Conservation (phyloP, 257 asterid genomes). For the Salvia miltiorrhiza region DNA sequence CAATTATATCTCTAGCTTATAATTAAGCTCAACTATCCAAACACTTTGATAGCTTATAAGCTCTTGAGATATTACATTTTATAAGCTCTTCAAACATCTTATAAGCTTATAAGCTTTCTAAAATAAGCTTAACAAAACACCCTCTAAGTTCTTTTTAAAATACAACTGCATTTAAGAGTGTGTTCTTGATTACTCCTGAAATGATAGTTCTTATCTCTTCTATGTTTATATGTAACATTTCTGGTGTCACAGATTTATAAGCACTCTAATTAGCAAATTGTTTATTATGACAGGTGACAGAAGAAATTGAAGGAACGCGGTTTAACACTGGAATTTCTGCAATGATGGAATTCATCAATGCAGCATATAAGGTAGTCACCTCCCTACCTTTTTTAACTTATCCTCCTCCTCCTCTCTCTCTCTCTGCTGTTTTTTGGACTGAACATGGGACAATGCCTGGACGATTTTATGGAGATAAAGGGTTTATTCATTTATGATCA, state of each 20-base stretch:
- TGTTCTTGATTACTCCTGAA: neutral
- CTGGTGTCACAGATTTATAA: neutral
- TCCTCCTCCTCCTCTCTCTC: neutral
- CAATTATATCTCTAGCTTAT: no score
- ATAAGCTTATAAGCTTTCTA: no score
- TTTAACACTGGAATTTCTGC: conserved; percentile 99
- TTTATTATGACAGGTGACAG: conserved; percentile 56
- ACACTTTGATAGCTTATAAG: no score
- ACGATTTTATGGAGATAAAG: neutral
- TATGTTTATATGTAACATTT: neutral
- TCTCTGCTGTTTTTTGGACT: neutral
- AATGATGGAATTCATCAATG: conserved; percentile 97
- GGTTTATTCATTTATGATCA: neutral
- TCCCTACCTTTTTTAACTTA: neutral
- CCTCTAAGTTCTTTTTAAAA: no score
- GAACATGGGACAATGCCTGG: neutral
- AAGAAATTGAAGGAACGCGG: conserved; percentile 91
- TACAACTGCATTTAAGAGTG: neutral
- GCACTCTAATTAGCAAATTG: neutral
- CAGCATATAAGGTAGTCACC: conserved; percentile 72
- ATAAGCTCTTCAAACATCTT: no score
- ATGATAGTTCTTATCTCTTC: neutral
- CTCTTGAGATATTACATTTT: no score
- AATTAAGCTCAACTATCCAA: no score
- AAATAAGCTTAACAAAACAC: no score